Evolutionary conservation across 805 yeast species (phyloP), one percentile per base, ranked within the genome.

Genomic region (Ascoidea rubescens): DNA sequence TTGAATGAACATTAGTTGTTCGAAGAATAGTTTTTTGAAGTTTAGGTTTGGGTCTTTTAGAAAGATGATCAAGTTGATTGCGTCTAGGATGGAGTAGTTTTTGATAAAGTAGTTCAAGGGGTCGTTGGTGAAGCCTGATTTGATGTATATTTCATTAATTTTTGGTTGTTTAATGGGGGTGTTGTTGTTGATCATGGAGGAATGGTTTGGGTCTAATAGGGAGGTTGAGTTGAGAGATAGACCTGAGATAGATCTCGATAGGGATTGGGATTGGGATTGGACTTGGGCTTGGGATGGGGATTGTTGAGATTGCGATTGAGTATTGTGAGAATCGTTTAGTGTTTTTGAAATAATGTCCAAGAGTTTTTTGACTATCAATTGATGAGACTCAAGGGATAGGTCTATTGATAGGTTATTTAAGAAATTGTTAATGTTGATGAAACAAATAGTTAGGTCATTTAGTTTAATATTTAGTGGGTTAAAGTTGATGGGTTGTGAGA

Each of bases 1-100:
- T 52, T 74, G 72, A 49, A 80, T 77, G 71, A 84, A 80, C 66
- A 84, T 69, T 49, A 80, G 67, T 57, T 82, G 87, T 60, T 84
- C 87, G 51, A 75, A 78, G 60, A 74, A 80, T 33, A 72, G 65
- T 64, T 82, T 82, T 55, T 76, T 79, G 66, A 83, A 83, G 0
- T 81, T 67, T 60, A 78, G 71, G 60, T 79, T 79, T 16, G 81
- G 71, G 57, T 75, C 78, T 54, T 73, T 74, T 46, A 82, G 64
- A 60, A 83, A 80, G 44, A 72, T 67, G 55, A 73, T 70, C 50
- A 82, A 65, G 59, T 79, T 81, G 64, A 77, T 70, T 2, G 80
- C 74, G 48, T 76, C 72, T 48, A 79, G 67, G 30, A 79, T 63
- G 5, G 79, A 63, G 59, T 72, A 78, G 51, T 73, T 68, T 4